Base-by-base conservation (phyloP, 164 flowering plant genomes). In the Hamamelis virginiana region DNA sequence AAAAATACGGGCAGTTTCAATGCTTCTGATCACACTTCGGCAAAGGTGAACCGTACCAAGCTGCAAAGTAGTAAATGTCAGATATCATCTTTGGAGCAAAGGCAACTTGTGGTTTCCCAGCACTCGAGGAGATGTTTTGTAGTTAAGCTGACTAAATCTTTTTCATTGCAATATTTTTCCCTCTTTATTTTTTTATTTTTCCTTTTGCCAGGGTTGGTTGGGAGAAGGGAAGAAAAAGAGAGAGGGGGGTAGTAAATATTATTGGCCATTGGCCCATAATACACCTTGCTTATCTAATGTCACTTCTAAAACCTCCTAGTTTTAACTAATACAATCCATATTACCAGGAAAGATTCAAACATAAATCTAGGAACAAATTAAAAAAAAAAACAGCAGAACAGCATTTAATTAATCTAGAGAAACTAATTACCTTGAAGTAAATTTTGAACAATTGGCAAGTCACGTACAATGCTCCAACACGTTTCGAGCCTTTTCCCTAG, bases 31-130 rank as follows among this genome's bases (percentile, higher is more conserved):
- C 52, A 93, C 98, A 85, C 99, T 96, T 71, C 97, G 85, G 78
- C 99, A 96, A 19, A 96, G 95, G 73, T 96, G 91, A 53, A 96
- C 98, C 1, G 97, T 96, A 43, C 98, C 97, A 73, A 96, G 94
- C 97, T 90, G 94, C 79, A 83, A 74, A 26, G 8, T n/a, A 72
- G 18, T 38, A 51, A 23, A 19, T 67, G 43, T n/a, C 14, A 38
- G 21, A 41, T 55, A 55, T 50, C 33, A 58, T 33, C 21, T n/a
- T 16, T 11, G 11, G 16, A 57, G 19, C 19, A 50, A 16, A 60
- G 45, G 26, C 10, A 41, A 8, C 44, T 46, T 60, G 48, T 12
- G 8, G 22, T 58, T 50, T 43, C 46, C 45, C 52, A 48, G 56
- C 48, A 38, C 16, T 14, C 19, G 1, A 67, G 1, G n/a, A 50